Conservation (phyloP, 1,284 basidiomycete genomes). For the Tilletia setariae region DNA sequence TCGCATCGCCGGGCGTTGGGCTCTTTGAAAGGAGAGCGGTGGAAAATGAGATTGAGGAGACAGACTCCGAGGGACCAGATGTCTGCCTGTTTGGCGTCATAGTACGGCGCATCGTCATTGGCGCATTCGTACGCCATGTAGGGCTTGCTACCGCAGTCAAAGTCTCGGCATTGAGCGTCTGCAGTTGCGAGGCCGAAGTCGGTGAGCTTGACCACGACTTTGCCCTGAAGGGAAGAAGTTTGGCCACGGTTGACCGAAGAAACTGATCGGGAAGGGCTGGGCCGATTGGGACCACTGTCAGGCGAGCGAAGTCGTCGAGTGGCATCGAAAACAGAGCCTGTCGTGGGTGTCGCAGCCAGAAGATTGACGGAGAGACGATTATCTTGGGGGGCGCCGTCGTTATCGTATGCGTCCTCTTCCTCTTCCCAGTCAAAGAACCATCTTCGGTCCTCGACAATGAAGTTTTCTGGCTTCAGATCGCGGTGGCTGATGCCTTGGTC, state of each 20-base stretch:
- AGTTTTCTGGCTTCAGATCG: constrained; percentile 84
- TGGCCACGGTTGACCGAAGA: constrained; percentile 57
- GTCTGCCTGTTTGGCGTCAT: constrained; percentile 89
- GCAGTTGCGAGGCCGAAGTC: constrained; percentile 95
- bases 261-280: constrained; percentile 47
- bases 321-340: background rate
- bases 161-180: constrained; percentile 82
- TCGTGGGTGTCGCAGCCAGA: constrained; percentile 7
- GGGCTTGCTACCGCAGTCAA: constrained; percentile 96
- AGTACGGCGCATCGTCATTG: constrained; percentile 90
- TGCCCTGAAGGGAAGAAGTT: constrained; percentile 20
- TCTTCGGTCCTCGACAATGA: constrained; percentile 55
- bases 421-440: constrained; percentile 19
- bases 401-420: constrained; percentile 21
- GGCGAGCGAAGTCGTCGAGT: constrained; percentile 2
- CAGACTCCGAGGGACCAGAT: constrained; percentile 99
- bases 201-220: constrained; percentile 77
- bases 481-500: constrained; percentile 86
- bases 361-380: background rate
- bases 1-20: constrained; percentile 68
- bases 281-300: background rate
- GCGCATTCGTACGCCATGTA: constrained; percentile 99
- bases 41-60: constrained; percentile 97
- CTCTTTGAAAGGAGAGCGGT: constrained; percentile 97
- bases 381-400: background rate